phyloP scores from a whole-genome alignment of 176 grass and related monocot genomes.

The Zea luxurians region DNA sequence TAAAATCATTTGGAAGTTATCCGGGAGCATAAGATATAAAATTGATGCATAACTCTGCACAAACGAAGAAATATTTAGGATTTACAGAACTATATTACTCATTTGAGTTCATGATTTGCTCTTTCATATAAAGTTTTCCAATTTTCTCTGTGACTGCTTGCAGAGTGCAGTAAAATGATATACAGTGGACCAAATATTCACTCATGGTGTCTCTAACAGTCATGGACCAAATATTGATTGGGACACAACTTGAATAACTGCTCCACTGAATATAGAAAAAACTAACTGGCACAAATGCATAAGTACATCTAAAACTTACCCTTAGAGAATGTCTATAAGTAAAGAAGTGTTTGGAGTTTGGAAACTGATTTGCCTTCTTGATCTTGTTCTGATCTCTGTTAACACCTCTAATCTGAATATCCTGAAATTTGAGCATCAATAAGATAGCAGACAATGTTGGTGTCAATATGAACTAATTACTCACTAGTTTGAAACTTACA shows the following conservation, averaged over 20 bases:
- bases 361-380: constrained; percentile 73
- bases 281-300: neutral
- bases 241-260: neutral
- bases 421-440: constrained; percentile 55
- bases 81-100: constrained; percentile 2
- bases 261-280: neutral
- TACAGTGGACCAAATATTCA: constrained; percentile 11
- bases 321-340: constrained; percentile 86
- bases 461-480: neutral
- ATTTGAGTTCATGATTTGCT: neutral
- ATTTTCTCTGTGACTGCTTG: neutral
- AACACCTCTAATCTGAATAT: constrained; percentile 91
- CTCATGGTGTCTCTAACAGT: neutral
- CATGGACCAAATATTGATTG: neutral
- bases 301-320: constrained; percentile 44
- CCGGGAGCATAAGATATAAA: constrained; percentile 79
- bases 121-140: neutral
- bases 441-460: neutral
- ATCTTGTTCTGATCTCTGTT: constrained; percentile 82
- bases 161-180: neutral
- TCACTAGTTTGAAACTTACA: constrained; percentile 45
- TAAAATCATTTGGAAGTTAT: constrained; percentile 73
- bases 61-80: constrained; percentile 13
- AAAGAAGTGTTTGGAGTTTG: constrained; percentile 84
- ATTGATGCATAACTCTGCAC: constrained; percentile 98